Percentiles rank a stretch among this genome's conserved stretches.
phyloP scores from a whole-genome alignment of 1,284 basidiomycete species.

The Cutaneotrichosporon cavernicola region DNA sequence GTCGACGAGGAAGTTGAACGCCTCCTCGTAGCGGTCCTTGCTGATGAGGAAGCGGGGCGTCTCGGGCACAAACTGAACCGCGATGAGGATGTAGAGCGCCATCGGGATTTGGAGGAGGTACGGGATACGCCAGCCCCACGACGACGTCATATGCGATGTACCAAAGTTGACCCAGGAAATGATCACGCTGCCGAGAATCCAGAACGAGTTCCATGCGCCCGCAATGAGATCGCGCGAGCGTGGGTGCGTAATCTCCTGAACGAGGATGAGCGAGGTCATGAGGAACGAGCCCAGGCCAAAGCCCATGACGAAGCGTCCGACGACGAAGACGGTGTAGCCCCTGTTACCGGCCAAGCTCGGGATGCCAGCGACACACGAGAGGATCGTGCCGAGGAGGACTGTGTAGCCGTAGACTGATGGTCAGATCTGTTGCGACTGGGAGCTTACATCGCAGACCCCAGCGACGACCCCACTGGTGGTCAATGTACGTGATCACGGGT shows the following conservation, averaged over 20 bases:
- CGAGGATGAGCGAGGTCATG: slow-evolving; percentile 52
- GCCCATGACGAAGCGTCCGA: slow-evolving; percentile 50
- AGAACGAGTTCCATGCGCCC: slow-evolving; percentile 51
- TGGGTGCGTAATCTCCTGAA: slow-evolving; percentile 54
- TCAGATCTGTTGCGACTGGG: slow-evolving; percentile 2
- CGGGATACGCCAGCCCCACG: slow-evolving; percentile 50
- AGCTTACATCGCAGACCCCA: slow-evolving; percentile 54
- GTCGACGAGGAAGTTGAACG: slow-evolving; percentile 71
- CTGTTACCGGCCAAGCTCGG: slow-evolving; percentile 45
- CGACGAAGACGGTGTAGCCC: slow-evolving; percentile 51
- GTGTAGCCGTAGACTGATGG: slow-evolving; percentile 52
- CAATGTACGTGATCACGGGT: slow-evolving; percentile 51
- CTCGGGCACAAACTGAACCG: slow-evolving; percentile 54
- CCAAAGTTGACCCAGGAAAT: slow-evolving; percentile 35
- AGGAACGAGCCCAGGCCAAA: slow-evolving; percentile 54
- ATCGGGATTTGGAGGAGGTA: slow-evolving; percentile 52
- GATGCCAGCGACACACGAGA: slow-evolving; percentile 50
- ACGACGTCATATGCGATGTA: slow-evolving; percentile 25
- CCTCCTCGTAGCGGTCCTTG: slow-evolving; percentile 61
- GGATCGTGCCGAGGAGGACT: slow-evolving; percentile 48
- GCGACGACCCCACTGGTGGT: slow-evolving; percentile 47
- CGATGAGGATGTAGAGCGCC: slow-evolving; percentile 50
- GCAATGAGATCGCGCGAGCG: slow-evolving; percentile 43
- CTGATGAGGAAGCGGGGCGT: slow-evolving; percentile 50
- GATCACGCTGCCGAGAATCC: slow-evolving; percentile 33